Evolutionary conservation across 1,139 yeast species (phyloP).

Genomic region (Taiozyma sp.): DNA sequence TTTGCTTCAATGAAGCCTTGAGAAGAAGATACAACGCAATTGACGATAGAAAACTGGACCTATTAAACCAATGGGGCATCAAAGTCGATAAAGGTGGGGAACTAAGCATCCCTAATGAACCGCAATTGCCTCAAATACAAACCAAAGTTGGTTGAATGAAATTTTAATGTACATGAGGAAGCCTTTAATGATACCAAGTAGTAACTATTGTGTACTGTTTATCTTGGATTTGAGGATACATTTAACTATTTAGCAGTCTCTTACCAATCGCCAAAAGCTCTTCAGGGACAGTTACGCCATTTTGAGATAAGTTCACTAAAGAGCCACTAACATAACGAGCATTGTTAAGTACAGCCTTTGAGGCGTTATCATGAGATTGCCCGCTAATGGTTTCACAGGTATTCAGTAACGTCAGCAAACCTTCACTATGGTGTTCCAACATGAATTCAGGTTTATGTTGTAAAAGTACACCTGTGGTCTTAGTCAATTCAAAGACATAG

Average conservation of each 20-base stretch:
- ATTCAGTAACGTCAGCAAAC: conserved; percentile 8
- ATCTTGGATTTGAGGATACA: too few relatives aligned
- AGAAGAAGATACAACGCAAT: conserved; percentile 74
- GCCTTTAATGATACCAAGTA: neutral
- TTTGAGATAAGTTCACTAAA: conserved; percentile 6
- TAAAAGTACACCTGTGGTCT: conserved; percentile 21
- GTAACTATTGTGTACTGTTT: neutral
- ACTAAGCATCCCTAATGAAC: conserved; percentile 16
- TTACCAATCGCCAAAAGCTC: neutral
- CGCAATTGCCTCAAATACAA: conserved; percentile 1
- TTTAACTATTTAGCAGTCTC: neutral
- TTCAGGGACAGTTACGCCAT: neutral
- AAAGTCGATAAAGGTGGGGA: conserved; percentile 29
- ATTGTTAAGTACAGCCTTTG: conserved; percentile 19
- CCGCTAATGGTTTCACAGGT: conserved; percentile 5
- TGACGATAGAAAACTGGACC: conserved; percentile 45
- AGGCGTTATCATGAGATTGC: conserved; percentile 3
- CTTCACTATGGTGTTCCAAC: conserved; percentile 6
- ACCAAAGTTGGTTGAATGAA: neutral
- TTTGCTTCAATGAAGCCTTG: conserved; percentile 87
- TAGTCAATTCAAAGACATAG: conserved; percentile 22
- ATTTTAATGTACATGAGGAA: neutral
- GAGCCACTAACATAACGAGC: conserved; percentile 16
- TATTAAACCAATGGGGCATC: conserved; percentile 48
- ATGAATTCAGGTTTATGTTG: conserved; percentile 13